Evolutionary conservation across 1,139 yeast genomes (phyloP), one percentile per base, ranked within the genome.

Genomic region (Wickerhamomyces sp.): DNA sequence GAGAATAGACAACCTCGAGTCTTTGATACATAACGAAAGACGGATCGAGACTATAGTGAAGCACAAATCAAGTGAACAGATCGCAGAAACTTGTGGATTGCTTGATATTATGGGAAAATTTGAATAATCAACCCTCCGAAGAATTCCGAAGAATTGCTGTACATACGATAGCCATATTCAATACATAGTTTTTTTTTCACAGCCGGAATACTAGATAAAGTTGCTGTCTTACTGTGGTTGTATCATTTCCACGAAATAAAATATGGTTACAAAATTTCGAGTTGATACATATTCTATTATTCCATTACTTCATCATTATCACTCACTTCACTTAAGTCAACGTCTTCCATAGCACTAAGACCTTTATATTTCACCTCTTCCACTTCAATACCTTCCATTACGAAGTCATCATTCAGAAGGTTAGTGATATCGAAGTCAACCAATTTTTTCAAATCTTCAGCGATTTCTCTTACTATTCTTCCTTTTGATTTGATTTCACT

Each of bases 1-100:
- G 4, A 54, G 57, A 15, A 55, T 60, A 27, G 46, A 50, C 14
- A 44, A 45, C 4, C 35, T 70, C 12, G 40, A 44, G 11, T 54
- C 49, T 13, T 64, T 70, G 60, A 54, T 61, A 12, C 44, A 51
- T 13, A 70, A 67, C 42, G 72, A 70, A 39, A 43, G 43, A 21
- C 44, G 48, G 10, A 52, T 71, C 17, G 77, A 71, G 40, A 44
- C 44, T 2, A 70, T 71, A 4, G 47, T 71, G 4, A 58, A 55
- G 33, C 49, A 42, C 3, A 59, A 66, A 37, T 62, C 67, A 14
- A 45, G 45, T 2, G 58, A 54, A 7, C 40, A 65, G 1, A 37
- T 69, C 22, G 41, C 39, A 11, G 68, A 67, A 36, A 41, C 47
- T 4, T 70, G 75, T 42, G 57, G 59, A 0, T 14, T 38, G 1